Evolutionary conservation across 2,329 filamentous ascomycete genomes (phyloP), one percentile per base, ranked within the genome.

Genomic region (Fusarium sp.): DNA sequence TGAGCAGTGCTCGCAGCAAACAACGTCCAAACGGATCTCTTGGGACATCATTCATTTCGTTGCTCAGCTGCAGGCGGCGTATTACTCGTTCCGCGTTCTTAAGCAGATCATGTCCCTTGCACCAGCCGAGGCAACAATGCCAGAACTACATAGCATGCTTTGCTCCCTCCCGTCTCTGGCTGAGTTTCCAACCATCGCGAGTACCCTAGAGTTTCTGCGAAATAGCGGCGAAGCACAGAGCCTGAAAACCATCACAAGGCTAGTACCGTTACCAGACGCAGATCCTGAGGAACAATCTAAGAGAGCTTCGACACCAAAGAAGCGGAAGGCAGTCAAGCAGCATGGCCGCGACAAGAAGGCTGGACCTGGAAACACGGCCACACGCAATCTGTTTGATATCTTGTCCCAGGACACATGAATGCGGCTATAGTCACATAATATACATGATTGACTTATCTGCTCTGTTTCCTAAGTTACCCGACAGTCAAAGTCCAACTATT

Each of bases 1-100:
- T 11, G 69, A 75, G 53, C 53, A 61, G 10, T 58, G 44, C 14
- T 46, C 55, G 6, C 31, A 59, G 14, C 18, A 34, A 6, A 16
- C 54, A 10, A 29, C 40, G 6, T 54, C 51, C 2, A 58, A 53
- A 7, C 58, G 63, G 46, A 25, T 72, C 51, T 76, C 69, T 1
- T 92, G 90, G 90, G 80, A 84, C 9, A 79, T 85, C 16, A 77
- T 91, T 44, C 90, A 93, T 71, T 81, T 90, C 51, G 76, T 83
- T 8, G 88, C 89, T 0, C 87, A 90, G 67, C 77, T 88, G 0
- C 86, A 90, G 58, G 86, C 86, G 4, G 81, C 84, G 0, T 77
- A 87, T 6, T 91, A 91, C 73, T 91, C 89, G 0, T 74, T 91
- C 1, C 83, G 88, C n/a, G 74, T 81, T 23, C 61, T 88, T 4